Evolutionary conservation across 1,139 yeast species (phyloP).

Genomic region (Citeromyces hawaiiensis): DNA sequence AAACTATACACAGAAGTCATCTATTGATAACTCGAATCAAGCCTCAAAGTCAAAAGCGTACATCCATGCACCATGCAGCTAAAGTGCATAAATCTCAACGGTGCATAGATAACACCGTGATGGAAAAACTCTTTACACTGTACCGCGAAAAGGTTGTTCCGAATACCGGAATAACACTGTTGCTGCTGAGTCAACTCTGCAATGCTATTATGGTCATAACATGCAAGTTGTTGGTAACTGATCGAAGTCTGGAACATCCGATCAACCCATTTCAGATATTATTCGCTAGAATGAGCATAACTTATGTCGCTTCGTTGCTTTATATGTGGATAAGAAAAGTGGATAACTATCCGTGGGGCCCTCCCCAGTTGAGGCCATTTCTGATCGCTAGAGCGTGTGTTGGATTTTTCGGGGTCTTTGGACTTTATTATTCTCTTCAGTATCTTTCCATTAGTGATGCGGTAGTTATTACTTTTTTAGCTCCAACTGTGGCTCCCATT

Average conservation of each 20-base stretch:
- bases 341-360: slow-evolving; percentile 63
- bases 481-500: slow-evolving; percentile 68
- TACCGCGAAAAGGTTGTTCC: slow-evolving; percentile 7
- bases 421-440: slow-evolving; percentile 60
- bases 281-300: slow-evolving; percentile 63
- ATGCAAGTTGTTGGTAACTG: slow-evolving; percentile 59
- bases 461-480: slow-evolving; percentile 64
- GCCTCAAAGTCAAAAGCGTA: too few species aligned
- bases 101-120: slow-evolving; percentile 1
- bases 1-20: too few species aligned
- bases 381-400: slow-evolving; percentile 52
- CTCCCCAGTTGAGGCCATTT: slow-evolving; percentile 38
- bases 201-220: slow-evolving; percentile 67
- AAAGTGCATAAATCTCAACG: not conserved
- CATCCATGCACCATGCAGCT: not conserved
- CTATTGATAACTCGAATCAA: too few species aligned
- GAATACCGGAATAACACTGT: slow-evolving; percentile 21
- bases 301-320: slow-evolving; percentile 40
- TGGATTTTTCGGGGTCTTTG: slow-evolving; percentile 74
- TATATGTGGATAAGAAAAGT: slow-evolving; percentile 37
- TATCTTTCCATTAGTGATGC: slow-evolving; percentile 71
- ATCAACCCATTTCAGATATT: slow-evolving; percentile 71
- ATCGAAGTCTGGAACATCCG: slow-evolving; percentile 36
- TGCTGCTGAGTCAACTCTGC: slow-evolving; percentile 51
- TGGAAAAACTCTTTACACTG: not conserved